Evolutionary conservation across 371 early-diverging fungal genomes (phyloP), one percentile per base, ranked within the genome.

Genomic region (Apophysomyces ossiformis): DNA sequence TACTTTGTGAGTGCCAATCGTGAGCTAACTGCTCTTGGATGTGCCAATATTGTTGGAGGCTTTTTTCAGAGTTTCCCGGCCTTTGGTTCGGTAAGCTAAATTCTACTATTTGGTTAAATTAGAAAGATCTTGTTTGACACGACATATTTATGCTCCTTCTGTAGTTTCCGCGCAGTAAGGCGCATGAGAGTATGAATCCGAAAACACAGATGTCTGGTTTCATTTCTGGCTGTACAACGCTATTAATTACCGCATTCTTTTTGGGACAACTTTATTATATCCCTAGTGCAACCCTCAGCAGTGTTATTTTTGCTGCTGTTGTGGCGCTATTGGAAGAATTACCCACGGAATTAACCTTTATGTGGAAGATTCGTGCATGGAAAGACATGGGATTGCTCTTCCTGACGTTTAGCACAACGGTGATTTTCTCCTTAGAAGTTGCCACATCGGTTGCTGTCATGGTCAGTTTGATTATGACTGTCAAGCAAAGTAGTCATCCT

Each of bases 21-120:
- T 13, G 97, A 97, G 72, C 81, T 97, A 37, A 93, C 96, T n/a
- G 97, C 96, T 3, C 69, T 95, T 26, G 96, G 96, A 7, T 69
- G 87, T n/a, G 80, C 89, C 57, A 97, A 95, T 69, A 76, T 93
- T 35, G 58, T 92, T 58, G 91, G 93, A 8, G 83, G 90, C 1
- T 73, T 90, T 4, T 94, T 95, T 74, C 87, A 90, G 39, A 79
- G 87, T 0, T 94, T 86, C 69, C 94, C 95, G 0, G 91, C 92
- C 5, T 96, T 93, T 78, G 96, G 95, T 6, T 93, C 94, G 4
- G 76, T 76, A 76, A 63, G 72, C 61, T 36, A 38, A 64, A n/a
- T 12, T 16, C 7, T 15, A n/a, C 41, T 63, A 32, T 59, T 43
- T 47, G 39, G 43, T 63, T 26, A 59, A 26, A 26, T 26, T 26